Percentiles rank a stretch among this genome's conserved stretches.
Conservation (phyloP, 176 grass and related monocot species). For the Lolium perenne region DNA sequence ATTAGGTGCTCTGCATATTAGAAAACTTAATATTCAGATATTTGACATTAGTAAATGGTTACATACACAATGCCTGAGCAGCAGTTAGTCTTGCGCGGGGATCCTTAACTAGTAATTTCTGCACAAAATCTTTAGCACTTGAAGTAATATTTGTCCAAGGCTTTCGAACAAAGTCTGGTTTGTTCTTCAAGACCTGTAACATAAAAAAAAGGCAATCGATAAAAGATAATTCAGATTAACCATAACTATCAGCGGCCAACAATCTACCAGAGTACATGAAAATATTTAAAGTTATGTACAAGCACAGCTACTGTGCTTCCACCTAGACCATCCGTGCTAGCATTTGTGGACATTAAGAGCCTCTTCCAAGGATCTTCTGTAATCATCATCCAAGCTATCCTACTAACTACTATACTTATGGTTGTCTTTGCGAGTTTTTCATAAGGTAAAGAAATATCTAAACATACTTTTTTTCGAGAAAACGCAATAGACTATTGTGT, state of each 20-base stretch:
- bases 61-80: slow-evolving; percentile 97
- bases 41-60: slow-evolving; percentile 41
- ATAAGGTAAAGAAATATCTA: too few relatives aligned
- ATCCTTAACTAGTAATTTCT: slow-evolving; percentile 96
- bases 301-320: slow-evolving; percentile 17
- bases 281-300: slow-evolving; percentile 42
- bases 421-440: too few relatives aligned
- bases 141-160: slow-evolving; percentile 90
- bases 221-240: slow-evolving; percentile 12
- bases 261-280: slow-evolving; percentile 12
- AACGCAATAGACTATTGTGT: too few relatives aligned
- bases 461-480: too few relatives aligned
- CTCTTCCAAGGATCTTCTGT: background rate
- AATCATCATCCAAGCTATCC: too few relatives aligned
- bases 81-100: slow-evolving; percentile 89
- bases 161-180: slow-evolving; percentile 87
- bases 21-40: slow-evolving; percentile 23
- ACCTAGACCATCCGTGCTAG: slow-evolving; percentile 19
- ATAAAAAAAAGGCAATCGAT: slow-evolving; percentile 15
- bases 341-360: slow-evolving; percentile 24
- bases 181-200: slow-evolving; percentile 87
- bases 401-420: too few relatives aligned
- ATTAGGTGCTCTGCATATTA: slow-evolving; percentile 17
- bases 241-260: slow-evolving; percentile 22
- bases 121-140: slow-evolving; percentile 97